Percentiles rank a stretch among this genome's conserved stretches.
Conservation (phyloP, 768 basidiomycete species). For the Russula brevipes region DNA sequence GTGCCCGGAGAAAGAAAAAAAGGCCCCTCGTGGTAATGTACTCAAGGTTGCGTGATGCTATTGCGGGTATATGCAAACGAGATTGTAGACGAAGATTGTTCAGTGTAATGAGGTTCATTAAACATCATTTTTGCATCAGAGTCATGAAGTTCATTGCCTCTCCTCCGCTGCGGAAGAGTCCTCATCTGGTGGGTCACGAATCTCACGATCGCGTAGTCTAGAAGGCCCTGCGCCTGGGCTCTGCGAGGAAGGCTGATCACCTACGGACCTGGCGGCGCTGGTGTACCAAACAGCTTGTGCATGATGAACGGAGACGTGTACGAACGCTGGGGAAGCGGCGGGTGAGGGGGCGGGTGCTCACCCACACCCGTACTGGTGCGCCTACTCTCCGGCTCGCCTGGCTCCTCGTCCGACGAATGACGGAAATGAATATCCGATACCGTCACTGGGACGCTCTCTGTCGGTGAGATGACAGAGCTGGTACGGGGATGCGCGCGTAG, state of each 20-base stretch:
- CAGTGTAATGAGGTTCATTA: neutral
- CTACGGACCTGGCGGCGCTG: constrained; percentile 2
- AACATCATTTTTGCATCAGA: constrained; percentile 4
- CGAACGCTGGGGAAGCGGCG: constrained; percentile 26
- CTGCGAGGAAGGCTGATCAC: neutral
- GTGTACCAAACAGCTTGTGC: constrained; percentile 31
- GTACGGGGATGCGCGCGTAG: constrained; percentile 22
- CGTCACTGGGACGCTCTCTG: constrained; percentile 34
- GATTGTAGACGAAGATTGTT: neutral
- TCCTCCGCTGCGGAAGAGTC: neutral
- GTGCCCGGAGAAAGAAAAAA: constrained; percentile 14
- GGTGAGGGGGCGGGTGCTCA: constrained; percentile 29
- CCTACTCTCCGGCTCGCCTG: constrained; percentile 26
- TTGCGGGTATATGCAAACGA: constrained; percentile 2
- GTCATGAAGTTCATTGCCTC: constrained; percentile 10
- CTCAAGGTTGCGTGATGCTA: neutral
- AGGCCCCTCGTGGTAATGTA: constrained; percentile 11
- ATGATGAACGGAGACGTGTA: constrained; percentile 33
- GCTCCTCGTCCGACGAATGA: constrained; percentile 30
- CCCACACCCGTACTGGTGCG: constrained; percentile 22
- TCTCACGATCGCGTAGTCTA: constrained; percentile 5
- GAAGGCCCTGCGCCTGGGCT: constrained; percentile 19
- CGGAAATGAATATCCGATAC: constrained; percentile 38
- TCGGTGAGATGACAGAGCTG: constrained; percentile 29
- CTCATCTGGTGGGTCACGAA: neutral